These are phyloP conservation scores for Escallonia rubra DNA, from an alignment of 129 eudicot genomes.

Conservation along the genomic window DNA sequence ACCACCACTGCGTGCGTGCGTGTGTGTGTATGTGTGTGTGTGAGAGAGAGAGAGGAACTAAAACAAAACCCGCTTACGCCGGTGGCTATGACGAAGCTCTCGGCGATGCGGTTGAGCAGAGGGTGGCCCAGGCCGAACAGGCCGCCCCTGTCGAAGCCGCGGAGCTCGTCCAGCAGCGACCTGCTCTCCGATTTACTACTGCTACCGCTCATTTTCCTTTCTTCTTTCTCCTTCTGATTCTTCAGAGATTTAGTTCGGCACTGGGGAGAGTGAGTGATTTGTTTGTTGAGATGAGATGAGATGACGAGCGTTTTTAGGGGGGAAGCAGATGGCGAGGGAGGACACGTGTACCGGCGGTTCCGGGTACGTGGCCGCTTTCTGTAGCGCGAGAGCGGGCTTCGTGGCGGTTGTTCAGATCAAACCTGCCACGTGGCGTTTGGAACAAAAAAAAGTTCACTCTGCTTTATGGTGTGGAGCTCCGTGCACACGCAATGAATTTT, in stretches of 20 bases:
- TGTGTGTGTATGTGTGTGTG: background rate
- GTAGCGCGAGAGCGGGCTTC: background rate
- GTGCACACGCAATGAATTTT: too few relatives aligned
- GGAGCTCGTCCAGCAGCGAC: constrained; percentile 66
- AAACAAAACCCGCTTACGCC: constrained; percentile 37
- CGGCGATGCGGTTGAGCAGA: constrained; percentile 85
- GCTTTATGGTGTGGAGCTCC: too few relatives aligned
- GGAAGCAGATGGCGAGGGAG: background rate
- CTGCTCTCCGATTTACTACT: constrained; percentile 50
- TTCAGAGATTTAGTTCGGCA: too few relatives aligned
- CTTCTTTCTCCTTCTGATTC: background rate
- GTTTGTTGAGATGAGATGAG: background rate
- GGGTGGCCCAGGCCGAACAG: constrained; percentile 85
- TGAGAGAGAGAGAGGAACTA: background rate
- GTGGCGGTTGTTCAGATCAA: constrained; percentile 4
- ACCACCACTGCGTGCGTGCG: background rate
- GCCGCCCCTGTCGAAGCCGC: constrained; percentile 53
- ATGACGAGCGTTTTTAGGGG: background rate
- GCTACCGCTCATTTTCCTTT: background rate
- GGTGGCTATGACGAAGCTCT: constrained; percentile 83
- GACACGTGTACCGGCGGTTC: background rate
- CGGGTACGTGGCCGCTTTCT: constrained; percentile 22
- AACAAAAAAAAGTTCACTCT: too few relatives aligned
- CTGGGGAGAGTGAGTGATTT: background rate
- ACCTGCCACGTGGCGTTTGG: background rate